Conservation (phyloP, 139 green algal genomes). For the Closterium sp. region DNA sequence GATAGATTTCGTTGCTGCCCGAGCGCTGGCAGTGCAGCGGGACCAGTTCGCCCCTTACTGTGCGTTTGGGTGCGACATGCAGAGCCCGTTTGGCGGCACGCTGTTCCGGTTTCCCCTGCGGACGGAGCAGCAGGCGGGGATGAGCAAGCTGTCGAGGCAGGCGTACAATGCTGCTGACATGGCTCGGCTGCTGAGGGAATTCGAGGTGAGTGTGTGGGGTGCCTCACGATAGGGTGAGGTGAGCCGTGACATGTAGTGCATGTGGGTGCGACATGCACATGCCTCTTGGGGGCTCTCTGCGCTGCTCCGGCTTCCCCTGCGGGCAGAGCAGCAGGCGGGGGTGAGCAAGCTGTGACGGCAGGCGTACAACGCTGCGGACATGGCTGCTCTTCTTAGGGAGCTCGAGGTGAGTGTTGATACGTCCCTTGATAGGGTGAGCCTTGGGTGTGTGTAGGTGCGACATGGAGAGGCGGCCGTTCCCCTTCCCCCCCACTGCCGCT, state of each 20-base stretch:
- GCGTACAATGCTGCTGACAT: constrained; percentile 61
- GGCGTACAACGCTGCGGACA: constrained; percentile 59
- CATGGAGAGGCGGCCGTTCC: no score
- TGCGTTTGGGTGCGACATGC: constrained; percentile 59
- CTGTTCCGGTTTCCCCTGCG: constrained; percentile 73
- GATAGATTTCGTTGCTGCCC: constrained; percentile 66
- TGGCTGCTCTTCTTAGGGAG: constrained; percentile 58
- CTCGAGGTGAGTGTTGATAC: constrained; percentile 36
- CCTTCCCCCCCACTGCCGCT: no score
- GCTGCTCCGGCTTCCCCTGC: constrained; percentile 72
- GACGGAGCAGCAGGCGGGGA: neutral
- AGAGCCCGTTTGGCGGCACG: constrained; percentile 59
- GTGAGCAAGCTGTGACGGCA: constrained; percentile 68
- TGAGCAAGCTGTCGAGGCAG: constrained; percentile 69
- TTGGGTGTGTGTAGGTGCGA: no score
- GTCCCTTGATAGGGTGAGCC: no score
- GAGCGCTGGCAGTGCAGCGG: neutral
- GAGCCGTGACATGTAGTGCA: neutral
- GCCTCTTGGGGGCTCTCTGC: constrained; percentile 64
- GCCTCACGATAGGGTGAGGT: no score
- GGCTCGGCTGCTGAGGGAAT: constrained; percentile 56
- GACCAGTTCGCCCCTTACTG: constrained; percentile 62
- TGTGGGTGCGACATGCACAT: constrained; percentile 53
- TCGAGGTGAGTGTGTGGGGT: constrained; percentile 36
- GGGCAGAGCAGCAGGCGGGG: neutral